Evolutionary conservation across 768 basidiomycete species (phyloP), one percentile per base, ranked within the genome.

Genomic region (Termitomyces sp.): DNA sequence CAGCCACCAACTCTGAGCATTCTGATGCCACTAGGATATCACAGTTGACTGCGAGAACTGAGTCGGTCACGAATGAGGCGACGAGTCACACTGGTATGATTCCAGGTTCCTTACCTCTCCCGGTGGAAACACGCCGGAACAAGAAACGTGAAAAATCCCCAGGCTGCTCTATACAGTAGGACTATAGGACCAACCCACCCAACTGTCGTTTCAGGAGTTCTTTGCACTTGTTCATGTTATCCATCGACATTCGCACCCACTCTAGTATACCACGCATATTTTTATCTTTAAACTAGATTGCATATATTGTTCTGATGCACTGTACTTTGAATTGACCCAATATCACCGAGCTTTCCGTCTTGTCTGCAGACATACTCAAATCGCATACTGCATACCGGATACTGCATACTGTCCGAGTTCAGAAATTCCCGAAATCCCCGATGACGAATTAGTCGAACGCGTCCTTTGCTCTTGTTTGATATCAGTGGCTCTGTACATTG

Each of bases 131-230:
- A 22, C 66, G 63, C 33, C 65, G 68, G 46, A 69, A 72, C 56
- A 72, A 69, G 69, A 74, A 76, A 61, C 72, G 72, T 48, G 67
- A 77, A 37, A 64, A 65, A 40, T 70, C 75, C 44, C 66, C 71
- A 33, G 76, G 76, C 43, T 80, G 79, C 65, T 65, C 67, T n/a
- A 71, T 80, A 46, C 79, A 80, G 63, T 80, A 68, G 57, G 44
- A 51, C n/a, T n/a, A n/a, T n/a, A n/a, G n/a, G n/a, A n/a, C n/a
- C n/a, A 7, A 30, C 7, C 50, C 20, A 37, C 27, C 40, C 50
- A 44, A 44, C n/a, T n/a, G n/a, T n/a, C n/a, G n/a, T n/a, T n/a
- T n/a, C n/a, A n/a, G n/a, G n/a, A n/a, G n/a, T 33, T 45, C 26
- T 42, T 39, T 49, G 48, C 18, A 13, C 34, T 18, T 57, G 10